Evolutionary conservation across 345 rosid species (phyloP).

Genomic region (Triadica sebifera): DNA sequence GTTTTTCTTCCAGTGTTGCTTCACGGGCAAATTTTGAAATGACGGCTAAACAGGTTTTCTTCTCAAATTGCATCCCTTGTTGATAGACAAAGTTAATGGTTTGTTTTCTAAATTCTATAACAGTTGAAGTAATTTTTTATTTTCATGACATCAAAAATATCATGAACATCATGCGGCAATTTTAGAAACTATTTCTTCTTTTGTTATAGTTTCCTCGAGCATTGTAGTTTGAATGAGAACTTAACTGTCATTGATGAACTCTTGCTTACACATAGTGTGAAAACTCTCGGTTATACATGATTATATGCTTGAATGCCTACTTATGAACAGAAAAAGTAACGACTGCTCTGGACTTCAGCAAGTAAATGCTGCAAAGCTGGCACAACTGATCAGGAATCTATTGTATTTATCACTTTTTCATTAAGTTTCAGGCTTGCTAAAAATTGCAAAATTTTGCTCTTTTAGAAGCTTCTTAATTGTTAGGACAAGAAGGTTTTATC

Average conservation of each 20-base stretch:
- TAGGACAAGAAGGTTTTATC: background rate
- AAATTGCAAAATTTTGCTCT: background rate
- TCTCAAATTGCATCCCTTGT: background rate
- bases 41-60: constrained; percentile 8
- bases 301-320: background rate
- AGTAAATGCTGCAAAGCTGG: too few species aligned
- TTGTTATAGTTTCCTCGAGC: background rate
- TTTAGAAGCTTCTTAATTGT: background rate
- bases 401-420: background rate
- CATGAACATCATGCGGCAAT: background rate
- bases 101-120: background rate
- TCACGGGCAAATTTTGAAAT: background rate
- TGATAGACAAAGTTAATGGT: background rate
- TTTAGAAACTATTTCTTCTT: background rate
- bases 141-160: background rate
- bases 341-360: background rate
- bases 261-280: background rate
- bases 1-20: background rate
- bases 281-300: background rate
- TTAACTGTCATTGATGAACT: background rate
- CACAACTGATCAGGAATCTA: background rate
- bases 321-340: background rate
- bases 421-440: background rate
- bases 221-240: background rate
- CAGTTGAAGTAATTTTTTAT: background rate